Evolutionary conservation across 2,329 filamentous ascomycete species (phyloP).

Genomic region (Arthrocladium fulminans): DNA sequence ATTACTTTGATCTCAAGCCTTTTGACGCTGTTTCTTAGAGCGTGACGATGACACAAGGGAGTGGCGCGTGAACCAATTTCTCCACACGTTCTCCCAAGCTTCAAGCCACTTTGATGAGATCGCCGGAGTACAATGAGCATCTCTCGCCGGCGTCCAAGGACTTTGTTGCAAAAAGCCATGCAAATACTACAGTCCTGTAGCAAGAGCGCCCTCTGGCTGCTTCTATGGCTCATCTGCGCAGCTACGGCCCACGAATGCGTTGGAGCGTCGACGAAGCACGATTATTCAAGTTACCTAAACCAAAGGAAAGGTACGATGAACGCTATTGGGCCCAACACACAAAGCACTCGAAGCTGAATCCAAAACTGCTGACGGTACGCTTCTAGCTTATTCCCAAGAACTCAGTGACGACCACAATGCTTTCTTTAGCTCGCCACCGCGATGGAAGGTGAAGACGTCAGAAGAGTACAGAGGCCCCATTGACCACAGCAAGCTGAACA

Average conservation of each 20-base stretch:
- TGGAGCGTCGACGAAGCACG: neutral
- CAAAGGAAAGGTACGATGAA: neutral
- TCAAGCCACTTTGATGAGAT: too few species aligned
- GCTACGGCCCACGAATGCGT: neutral
- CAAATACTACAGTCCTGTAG: neutral
- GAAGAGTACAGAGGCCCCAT: neutral
- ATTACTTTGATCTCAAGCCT: too few species aligned
- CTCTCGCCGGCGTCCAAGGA: neutral
- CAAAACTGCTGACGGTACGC: neutral
- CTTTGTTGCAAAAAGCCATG: neutral
- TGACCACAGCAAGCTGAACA: conserved; percentile 5
- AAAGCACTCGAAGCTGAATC: too few species aligned
- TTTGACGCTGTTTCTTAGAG: too few species aligned
- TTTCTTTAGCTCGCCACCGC: conserved; percentile 1
- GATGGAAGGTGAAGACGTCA: conserved; percentile 2
- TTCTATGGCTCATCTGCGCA: neutral
- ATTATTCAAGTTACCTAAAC: neutral
- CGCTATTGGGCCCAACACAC: too few species aligned
- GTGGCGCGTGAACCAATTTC: too few species aligned
- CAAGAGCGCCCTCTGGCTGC: neutral
- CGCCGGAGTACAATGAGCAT: neutral
- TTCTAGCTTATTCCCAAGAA: neutral
- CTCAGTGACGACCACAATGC: neutral
- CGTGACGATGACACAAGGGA: too few species aligned
- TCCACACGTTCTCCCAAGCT: too few species aligned